Conservation (phyloP, 306 rosid genomes). For the Trifolium repens region DNA sequence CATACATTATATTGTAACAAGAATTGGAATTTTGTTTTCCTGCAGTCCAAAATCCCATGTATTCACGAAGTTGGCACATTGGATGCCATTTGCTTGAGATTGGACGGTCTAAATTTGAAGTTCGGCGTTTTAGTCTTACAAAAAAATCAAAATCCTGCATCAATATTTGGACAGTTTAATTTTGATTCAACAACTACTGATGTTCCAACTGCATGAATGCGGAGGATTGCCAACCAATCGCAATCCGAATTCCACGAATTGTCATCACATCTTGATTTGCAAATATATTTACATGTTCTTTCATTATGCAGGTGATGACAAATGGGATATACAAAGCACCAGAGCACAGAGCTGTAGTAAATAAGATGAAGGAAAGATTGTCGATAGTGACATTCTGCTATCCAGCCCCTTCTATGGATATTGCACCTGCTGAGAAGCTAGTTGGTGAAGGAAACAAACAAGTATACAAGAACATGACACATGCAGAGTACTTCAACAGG, state of each 20-base stretch:
- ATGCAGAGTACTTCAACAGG: conserved; percentile 46
- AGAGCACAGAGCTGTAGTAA: conserved; percentile 57
- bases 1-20: not conserved
- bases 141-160: no score
- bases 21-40: not conserved
- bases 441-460: conserved; percentile 41
- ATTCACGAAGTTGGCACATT: no score
- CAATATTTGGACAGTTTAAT: no score
- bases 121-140: no score
- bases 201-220: no score
- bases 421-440: conserved; percentile 46
- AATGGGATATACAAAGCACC: conserved; percentile 62
- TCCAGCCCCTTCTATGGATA: conserved; percentile 41
- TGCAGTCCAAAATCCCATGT: no score
- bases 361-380: conserved; percentile 46
- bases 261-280: not conserved
- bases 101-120: no score
- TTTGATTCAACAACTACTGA: no score
- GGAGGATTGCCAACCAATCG: no score
- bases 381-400: conserved; percentile 55
- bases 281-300: not conserved
- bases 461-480: conserved; percentile 47
- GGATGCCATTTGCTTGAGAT: no score
- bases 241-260: no score
- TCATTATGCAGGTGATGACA: conserved; percentile 48